Evolutionary conservation across 352 stramenopile species (phyloP).

Genomic region (Thalassiosira exigua): DNA sequence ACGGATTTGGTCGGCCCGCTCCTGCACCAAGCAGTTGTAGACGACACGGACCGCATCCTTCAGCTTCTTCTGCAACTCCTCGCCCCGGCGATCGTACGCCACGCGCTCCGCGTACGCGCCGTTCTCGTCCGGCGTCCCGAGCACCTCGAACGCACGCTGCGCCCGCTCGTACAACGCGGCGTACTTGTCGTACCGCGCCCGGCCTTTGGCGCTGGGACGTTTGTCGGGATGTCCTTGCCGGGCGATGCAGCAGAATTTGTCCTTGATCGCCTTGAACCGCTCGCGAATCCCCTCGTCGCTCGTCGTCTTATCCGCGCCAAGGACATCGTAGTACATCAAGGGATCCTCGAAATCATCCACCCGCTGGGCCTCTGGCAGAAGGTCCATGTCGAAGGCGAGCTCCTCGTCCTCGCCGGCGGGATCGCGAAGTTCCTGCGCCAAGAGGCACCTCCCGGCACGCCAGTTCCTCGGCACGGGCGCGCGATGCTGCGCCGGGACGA

Average conservation of each 20-base stretch:
- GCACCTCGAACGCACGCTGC: neutral
- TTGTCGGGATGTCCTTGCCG: constrained; percentile 8
- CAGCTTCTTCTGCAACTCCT: neutral
- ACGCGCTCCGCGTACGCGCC: neutral
- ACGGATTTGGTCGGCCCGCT: neutral
- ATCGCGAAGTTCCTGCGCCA: neutral
- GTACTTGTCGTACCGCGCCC: neutral
- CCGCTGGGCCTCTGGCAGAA: neutral
- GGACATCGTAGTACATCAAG: neutral
- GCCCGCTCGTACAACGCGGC: neutral
- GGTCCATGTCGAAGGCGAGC: neutral
- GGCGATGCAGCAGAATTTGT: neutral
- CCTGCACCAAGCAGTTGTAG: neutral
- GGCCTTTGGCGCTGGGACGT: neutral
- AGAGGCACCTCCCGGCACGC: neutral
- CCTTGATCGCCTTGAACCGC: neutral
- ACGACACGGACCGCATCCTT: neutral
- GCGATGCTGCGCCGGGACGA: neutral
- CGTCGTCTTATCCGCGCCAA: neutral
- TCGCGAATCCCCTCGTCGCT: constrained; percentile 11
- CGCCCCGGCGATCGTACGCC: constrained; percentile 4
- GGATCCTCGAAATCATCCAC: constrained; percentile 15
- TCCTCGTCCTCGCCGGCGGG: neutral
- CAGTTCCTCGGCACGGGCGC: neutral
- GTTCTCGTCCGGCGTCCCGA: neutral